phyloP scores from a whole-genome alignment of 805 yeast genomes.

The Nakazawaea ernobii region DNA sequence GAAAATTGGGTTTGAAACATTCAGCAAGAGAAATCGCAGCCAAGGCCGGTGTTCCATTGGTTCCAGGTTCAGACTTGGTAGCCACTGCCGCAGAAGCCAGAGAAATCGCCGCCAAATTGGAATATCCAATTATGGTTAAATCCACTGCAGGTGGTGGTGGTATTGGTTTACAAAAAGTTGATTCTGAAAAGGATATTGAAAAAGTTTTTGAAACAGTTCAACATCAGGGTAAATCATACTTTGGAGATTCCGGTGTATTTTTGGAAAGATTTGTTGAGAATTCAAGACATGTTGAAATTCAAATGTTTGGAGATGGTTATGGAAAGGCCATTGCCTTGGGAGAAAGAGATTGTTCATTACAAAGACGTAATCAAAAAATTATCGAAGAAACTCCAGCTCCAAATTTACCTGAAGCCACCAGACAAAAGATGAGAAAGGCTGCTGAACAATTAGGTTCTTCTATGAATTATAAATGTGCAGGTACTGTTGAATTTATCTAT shows the following conservation, averaged over 20 bases:
- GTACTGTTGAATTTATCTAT: constrained; percentile 93
- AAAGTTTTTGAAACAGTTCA: constrained; percentile 84
- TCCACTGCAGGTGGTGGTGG: constrained; percentile 99
- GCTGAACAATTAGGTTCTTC: constrained; percentile 78
- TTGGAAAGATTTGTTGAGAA: constrained; percentile 91
- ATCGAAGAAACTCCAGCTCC: constrained; percentile 99
- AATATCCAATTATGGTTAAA: constrained; percentile 92
- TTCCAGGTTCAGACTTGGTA: constrained; percentile 93
- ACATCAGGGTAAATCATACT: constrained; percentile 89
- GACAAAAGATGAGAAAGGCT: constrained; percentile 70
- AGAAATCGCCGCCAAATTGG: constrained; percentile 64
- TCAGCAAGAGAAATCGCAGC: constrained; percentile 94
- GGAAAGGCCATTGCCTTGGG: constrained; percentile 94
- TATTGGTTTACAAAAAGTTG: constrained; percentile 93
- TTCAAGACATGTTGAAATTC: constrained; percentile 95
- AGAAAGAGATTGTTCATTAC: constrained; percentile 96
- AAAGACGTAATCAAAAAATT: constrained; percentile 93
- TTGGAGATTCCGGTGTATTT: constrained; percentile 94
- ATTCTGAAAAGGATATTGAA: constrained; percentile 72
- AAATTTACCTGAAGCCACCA: constrained; percentile 74
- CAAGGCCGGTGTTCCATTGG: constrained; percentile 89
- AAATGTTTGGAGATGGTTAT: constrained; percentile 91
- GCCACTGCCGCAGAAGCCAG: constrained; percentile 68
- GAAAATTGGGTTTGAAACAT: constrained; percentile 89
- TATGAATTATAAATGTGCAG: constrained; percentile 92